Evolutionary conservation across 192 early-diverging fungal genomes (phyloP).

Genomic region (Oehlia diaphana): DNA sequence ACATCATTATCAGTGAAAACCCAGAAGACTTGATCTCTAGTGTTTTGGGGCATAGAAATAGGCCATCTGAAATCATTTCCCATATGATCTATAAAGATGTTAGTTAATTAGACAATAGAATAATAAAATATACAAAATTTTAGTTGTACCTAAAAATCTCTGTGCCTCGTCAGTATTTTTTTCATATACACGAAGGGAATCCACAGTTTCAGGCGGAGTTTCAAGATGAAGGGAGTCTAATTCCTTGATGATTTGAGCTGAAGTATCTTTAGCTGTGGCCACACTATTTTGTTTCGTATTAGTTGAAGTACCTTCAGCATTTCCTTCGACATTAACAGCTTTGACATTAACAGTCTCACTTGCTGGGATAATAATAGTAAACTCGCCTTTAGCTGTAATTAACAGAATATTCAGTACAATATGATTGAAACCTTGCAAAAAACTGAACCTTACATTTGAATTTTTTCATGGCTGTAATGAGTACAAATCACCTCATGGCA

Average conservation of each 20-base stretch:
- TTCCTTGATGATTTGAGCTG: no score
- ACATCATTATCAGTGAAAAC: neutral
- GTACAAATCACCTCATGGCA: no score
- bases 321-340: neutral
- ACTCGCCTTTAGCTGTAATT: neutral
- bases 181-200: no score
- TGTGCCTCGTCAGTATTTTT: no score
- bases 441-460: neutral
- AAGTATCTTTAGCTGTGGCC: no score
- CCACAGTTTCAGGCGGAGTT: no score
- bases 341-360: neutral
- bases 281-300: neutral
- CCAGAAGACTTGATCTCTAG: neutral
- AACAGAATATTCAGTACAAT: slow-evolving; percentile 7
- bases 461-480: no score
- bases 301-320: neutral
- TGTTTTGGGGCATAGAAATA: neutral
- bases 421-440: slow-evolving; percentile 4
- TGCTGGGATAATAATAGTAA: neutral
- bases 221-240: no score
- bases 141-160: no score
- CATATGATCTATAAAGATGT: slow-evolving; percentile 6
- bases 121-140: neutral
- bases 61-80: slow-evolving; percentile 9
- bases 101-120: slow-evolving; percentile 6